Evolutionary conservation across 1,284 basidiomycete species (phyloP).

Genomic region (Heterobasidion occidentale): DNA sequence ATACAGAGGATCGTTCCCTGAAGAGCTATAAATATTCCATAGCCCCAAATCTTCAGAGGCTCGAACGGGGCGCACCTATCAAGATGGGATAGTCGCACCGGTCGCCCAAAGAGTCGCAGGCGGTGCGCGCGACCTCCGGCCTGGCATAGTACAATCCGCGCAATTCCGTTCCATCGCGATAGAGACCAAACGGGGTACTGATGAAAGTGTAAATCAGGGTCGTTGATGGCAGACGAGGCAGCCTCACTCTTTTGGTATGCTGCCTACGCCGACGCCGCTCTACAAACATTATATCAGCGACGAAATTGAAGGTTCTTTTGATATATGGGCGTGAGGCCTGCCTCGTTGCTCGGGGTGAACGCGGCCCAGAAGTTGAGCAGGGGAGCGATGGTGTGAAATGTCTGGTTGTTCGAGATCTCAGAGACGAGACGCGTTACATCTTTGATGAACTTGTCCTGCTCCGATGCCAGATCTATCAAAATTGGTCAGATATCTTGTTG

Average conservation of each 20-base stretch:
- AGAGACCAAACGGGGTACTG: conserved; percentile 73
- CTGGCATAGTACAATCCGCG: conserved; percentile 71
- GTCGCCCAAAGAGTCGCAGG: conserved; percentile 56
- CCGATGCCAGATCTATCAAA: conserved; percentile 46
- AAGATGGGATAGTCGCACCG: conserved; percentile 77
- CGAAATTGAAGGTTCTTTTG: background rate
- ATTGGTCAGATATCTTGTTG: background rate
- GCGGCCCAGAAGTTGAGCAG: conserved; percentile 81
- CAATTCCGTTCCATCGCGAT: conserved; percentile 73
- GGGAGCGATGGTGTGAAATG: conserved; percentile 70
- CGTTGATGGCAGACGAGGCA: background rate
- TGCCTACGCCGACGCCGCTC: conserved; percentile 73
- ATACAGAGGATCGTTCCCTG: conserved; percentile 77
- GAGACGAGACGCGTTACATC: conserved; percentile 62
- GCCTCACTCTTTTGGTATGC: conserved; percentile 57
- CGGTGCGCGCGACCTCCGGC: conserved; percentile 57
- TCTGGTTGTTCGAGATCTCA: conserved; percentile 68
- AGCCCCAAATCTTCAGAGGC: background rate
- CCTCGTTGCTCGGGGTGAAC: conserved; percentile 68
- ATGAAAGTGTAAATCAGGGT: background rate
- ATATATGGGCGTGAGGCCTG: conserved; percentile 15
- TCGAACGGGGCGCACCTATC: conserved; percentile 40
- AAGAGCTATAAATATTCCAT: background rate
- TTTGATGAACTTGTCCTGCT: conserved; percentile 58
- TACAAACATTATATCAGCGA: conserved; percentile 19